Percentiles rank a stretch among this genome's conserved stretches.
These are phyloP conservation scores for Paspalum vaginatum DNA, from an alignment of 176 grass and related monocot genomes.

Conservation along the genomic window DNA sequence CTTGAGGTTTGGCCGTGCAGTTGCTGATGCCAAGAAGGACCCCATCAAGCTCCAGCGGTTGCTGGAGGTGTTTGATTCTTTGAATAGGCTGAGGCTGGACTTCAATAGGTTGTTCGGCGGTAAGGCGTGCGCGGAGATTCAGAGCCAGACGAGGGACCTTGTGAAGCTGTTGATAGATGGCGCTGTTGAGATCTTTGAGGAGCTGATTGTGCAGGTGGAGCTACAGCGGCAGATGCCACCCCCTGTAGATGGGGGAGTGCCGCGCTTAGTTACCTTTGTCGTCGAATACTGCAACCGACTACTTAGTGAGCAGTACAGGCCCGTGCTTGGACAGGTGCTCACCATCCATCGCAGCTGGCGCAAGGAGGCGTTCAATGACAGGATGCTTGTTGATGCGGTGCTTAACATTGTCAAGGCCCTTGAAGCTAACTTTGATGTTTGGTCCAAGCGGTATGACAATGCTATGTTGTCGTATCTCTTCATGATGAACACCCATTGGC, in stretches of 20 bases:
- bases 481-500: constrained; percentile 86
- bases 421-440: constrained; percentile 80
- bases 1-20: constrained; percentile 61
- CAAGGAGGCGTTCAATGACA: constrained; percentile 70
- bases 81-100: constrained; percentile 72
- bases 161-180: constrained; percentile 76
- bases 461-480: constrained; percentile 52
- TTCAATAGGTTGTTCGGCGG: constrained; percentile 78
- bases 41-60: constrained; percentile 79
- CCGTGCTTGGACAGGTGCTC: constrained; percentile 64
- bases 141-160: constrained; percentile 72
- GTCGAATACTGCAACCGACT: constrained; percentile 75
- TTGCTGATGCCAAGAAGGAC: constrained; percentile 76
- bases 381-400: constrained; percentile 51
- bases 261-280: constrained; percentile 68
- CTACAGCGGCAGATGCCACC: constrained; percentile 66
- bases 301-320: constrained; percentile 61
- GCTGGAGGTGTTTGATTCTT: constrained; percentile 71
- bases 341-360: constrained; percentile 78
- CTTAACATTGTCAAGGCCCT: constrained; percentile 74
- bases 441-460: constrained; percentile 70
- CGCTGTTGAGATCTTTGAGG: constrained; percentile 72
- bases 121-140: constrained; percentile 73
- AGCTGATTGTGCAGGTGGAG: constrained; percentile 80
- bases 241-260: constrained; percentile 60